Conservation (phyloP, 441 rosid species). For the Mallotus japonicus region DNA sequence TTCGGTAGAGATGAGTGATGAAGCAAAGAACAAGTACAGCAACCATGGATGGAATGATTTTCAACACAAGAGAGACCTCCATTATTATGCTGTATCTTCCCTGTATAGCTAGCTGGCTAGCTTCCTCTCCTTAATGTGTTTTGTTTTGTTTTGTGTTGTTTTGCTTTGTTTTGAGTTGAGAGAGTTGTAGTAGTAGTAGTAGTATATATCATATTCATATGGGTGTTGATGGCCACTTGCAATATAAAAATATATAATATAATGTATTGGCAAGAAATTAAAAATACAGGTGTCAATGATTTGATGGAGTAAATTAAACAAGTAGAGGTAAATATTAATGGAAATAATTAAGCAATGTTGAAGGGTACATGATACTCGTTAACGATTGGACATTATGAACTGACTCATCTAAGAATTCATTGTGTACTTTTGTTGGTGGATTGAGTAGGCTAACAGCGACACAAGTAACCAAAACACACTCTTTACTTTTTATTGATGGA, state of each 20-base stretch:
- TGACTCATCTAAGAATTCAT: not conserved
- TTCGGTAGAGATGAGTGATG: slow-evolving; percentile 24
- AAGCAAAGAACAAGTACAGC: slow-evolving; percentile 18
- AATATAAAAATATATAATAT: not conserved
- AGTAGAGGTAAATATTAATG: too few species aligned
- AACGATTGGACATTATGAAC: not conserved
- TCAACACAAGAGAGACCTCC: not conserved
- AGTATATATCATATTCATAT: not conserved
- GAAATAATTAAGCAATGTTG: not conserved
- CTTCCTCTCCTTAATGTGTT: too few species aligned
- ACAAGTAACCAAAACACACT: too few species aligned
- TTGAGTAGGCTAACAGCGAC: not conserved
- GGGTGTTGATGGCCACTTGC: not conserved
- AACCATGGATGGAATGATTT: not conserved
- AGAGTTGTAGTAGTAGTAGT: not conserved
- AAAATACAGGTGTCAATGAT: not conserved
- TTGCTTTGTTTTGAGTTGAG: not conserved
- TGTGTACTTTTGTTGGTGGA: not conserved
- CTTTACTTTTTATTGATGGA: not conserved
- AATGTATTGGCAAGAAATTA: not conserved
- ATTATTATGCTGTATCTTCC: not conserved
- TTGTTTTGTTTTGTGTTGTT: not conserved
- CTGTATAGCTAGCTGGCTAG: too few species aligned
- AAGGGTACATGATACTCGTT: not conserved
- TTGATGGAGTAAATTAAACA: not conserved